These are phyloP conservation scores for Lactifluus volemus DNA, from an alignment of 768 basidiomycete species.

Conservation along the genomic window DNA sequence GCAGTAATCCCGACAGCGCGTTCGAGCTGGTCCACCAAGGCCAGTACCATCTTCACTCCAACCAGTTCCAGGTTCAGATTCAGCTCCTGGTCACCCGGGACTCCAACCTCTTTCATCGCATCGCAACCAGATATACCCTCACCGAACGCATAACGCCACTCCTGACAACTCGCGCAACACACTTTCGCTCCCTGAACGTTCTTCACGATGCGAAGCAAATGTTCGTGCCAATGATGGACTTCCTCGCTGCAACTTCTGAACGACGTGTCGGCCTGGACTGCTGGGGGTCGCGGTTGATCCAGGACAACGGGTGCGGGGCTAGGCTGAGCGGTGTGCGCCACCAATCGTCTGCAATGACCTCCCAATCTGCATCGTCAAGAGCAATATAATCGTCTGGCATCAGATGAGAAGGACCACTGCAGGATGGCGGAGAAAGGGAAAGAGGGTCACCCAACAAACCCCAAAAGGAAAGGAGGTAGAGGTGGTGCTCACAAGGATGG, in stretches of 20 bases:
- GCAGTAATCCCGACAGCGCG: conserved; percentile 10
- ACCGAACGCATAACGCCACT: conserved; percentile 4
- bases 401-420: conserved; percentile 10
- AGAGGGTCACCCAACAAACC: conserved; percentile 12
- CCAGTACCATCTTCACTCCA: conserved; percentile 11
- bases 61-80: conserved; percentile 9
- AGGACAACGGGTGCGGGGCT: conserved; percentile 6
- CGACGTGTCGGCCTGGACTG: conserved; percentile 1
- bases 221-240: conserved; percentile 12
- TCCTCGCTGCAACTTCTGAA: conserved; percentile 2
- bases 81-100: conserved; percentile 6
- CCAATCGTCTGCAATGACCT: conserved; percentile 17
- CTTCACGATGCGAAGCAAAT: conserved; percentile 4
- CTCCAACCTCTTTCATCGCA: conserved; percentile 2
- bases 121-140: background rate
- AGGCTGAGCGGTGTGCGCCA: conserved; percentile 17
- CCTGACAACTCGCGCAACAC: conserved; percentile 16
- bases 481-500: conserved; percentile 16
- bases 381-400: conserved; percentile 11
- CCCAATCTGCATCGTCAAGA: conserved; percentile 19
- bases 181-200: background rate
- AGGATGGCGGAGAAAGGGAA: conserved; percentile 14
- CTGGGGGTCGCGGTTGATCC: conserved; percentile 5
- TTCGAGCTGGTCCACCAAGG: conserved; percentile 10
- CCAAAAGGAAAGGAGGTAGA: conserved; percentile 15